Base-by-base conservation (phyloP, 2,329 filamentous ascomycete genomes). In the Seiridium unicorne region DNA sequence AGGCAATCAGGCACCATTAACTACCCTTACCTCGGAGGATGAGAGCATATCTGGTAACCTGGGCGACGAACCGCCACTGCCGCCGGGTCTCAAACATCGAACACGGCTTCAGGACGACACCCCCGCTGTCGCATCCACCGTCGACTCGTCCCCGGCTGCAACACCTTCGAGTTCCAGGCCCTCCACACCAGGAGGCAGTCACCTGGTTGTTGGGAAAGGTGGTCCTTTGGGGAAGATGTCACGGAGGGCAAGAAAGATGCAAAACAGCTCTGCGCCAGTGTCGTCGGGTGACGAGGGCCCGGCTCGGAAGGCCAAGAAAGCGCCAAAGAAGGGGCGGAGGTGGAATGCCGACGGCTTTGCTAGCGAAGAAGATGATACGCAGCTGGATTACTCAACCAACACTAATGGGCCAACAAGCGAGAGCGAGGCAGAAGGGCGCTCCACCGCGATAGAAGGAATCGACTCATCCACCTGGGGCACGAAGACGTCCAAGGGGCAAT, bases 321-420 rank as follows among this genome's bases (percentile, higher is more conserved):
- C 81, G 10, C 81, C 79, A 7, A 98, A 98, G 80, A 93, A 92
- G 74, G 92, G 92, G 68, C 87, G 95, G 64, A 93, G 90, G 71
- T 99, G 95, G 95, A 91, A 93, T 70, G 91, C 90, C 4, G 92
- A 97, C 72, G 95, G 95, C 3, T 80, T 89, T 66, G 92, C 92
- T 5, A 91, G 93, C 64, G 94, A 96, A 70, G 91, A 92, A 60
- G 90, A 91, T 62, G 87, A 86, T 68, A 82, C 89, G 13, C 86
- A 91, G 61, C 82, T 99, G 40, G 95, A 99, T 77, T 99, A 98
- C 76, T 99, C 95, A n/a, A 84, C 83, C 3, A 76, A 80, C 26
- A 65, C 65, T 32, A 83, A 82, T 51, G 79, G 78, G 51, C 71
- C 76, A 32, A 79, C 78, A 46, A 83, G 78, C 56, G 84, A 84